phyloP scores from a whole-genome alignment of 225 moss, liverwort and hornwort genomes.

The Bryum argenteum region DNA sequence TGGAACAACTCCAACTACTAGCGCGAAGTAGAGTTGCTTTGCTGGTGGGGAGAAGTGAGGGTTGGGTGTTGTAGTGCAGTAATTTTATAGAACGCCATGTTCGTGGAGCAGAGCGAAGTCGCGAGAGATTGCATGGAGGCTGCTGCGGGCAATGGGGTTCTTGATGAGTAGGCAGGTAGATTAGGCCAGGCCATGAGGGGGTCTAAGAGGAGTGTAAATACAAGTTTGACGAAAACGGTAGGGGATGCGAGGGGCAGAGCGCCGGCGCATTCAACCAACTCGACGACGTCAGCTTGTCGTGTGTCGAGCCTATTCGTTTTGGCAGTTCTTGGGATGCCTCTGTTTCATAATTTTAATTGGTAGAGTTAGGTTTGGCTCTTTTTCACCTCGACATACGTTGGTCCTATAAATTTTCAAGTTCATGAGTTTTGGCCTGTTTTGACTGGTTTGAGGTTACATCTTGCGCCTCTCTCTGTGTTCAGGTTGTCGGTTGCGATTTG shows the following conservation, averaged over 20 bases:
- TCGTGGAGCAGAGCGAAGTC: constrained; percentile 34
- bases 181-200: constrained; percentile 50
- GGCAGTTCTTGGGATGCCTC: constrained; percentile 63
- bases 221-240: constrained; percentile 40
- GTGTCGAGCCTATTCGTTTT: constrained; percentile 48
- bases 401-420: too few relatives aligned
- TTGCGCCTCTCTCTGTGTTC: too few relatives aligned
- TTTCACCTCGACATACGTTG: constrained; percentile 13
- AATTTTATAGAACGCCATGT: constrained; percentile 33
- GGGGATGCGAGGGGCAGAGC: constrained; percentile 25
- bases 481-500: too few relatives aligned
- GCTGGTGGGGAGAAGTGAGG: background rate
- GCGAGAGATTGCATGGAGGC: constrained; percentile 25
- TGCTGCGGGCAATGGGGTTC: constrained; percentile 37
- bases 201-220: constrained; percentile 74
- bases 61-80: constrained; percentile 16
- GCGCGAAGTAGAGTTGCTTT: background rate
- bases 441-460: too few relatives aligned
- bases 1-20: constrained; percentile 83
- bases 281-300: constrained; percentile 32
- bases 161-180: constrained; percentile 59
- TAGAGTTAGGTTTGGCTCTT: constrained; percentile 34
- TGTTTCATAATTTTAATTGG: constrained; percentile 64
- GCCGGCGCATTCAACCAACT: constrained; percentile 39
- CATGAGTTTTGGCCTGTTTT: too few relatives aligned